Percentiles rank a stretch among this genome's conserved stretches.
Evolutionary conservation across 495 filamentous ascomycete species (phyloP).

Genomic region (Usnea hakonensis): DNA sequence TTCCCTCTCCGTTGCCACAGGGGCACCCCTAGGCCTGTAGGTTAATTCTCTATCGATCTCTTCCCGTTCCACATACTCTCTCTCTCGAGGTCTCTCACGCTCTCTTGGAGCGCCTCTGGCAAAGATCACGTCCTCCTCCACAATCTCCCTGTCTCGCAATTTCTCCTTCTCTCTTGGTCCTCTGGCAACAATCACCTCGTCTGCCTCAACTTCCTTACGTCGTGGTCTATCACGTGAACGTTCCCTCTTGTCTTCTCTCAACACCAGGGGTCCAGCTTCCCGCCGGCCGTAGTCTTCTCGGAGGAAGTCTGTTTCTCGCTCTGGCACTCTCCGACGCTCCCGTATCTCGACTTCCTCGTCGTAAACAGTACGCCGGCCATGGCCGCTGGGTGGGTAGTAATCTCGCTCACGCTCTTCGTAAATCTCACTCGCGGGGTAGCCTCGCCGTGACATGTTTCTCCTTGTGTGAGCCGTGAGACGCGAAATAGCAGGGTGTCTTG

Average conservation of each 20-base stretch:
- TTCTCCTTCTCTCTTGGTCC: slow-evolving; percentile 11
- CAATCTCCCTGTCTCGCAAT: slow-evolving; percentile 18
- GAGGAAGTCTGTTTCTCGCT: slow-evolving; percentile 45
- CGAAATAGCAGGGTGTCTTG: not conserved
- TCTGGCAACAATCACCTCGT: slow-evolving; percentile 14
- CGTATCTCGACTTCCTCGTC: slow-evolving; percentile 29
- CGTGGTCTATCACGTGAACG: slow-evolving; percentile 20
- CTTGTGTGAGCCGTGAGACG: not conserved
- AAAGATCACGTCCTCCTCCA: slow-evolving; percentile 21
- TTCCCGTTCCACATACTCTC: slow-evolving; percentile 22
- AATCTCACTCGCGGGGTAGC: slow-evolving; percentile 22
- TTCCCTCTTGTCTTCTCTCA: slow-evolving; percentile 31
- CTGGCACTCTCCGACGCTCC: slow-evolving; percentile 31
- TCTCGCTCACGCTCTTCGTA: slow-evolving; percentile 42
- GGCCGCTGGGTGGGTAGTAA: slow-evolving; percentile 27
- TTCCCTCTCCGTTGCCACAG: slow-evolving; percentile 21
- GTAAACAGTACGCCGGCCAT: slow-evolving; percentile 19
- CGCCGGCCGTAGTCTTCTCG: slow-evolving; percentile 44
- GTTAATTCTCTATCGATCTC: slow-evolving; percentile 20
- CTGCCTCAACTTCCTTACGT: slow-evolving; percentile 16
- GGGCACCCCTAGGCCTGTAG: slow-evolving; percentile 17
- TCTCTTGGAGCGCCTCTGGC: slow-evolving; percentile 2
- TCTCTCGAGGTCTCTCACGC: slow-evolving; percentile 15
- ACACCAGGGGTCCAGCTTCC: slow-evolving; percentile 38
- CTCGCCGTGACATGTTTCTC: slow-evolving; percentile 25